Evolutionary conservation across 202 grass and related monocot genomes (phyloP), one percentile per base, ranked within the genome.

Genomic region (Miscanthus sacchariflorus): DNA sequence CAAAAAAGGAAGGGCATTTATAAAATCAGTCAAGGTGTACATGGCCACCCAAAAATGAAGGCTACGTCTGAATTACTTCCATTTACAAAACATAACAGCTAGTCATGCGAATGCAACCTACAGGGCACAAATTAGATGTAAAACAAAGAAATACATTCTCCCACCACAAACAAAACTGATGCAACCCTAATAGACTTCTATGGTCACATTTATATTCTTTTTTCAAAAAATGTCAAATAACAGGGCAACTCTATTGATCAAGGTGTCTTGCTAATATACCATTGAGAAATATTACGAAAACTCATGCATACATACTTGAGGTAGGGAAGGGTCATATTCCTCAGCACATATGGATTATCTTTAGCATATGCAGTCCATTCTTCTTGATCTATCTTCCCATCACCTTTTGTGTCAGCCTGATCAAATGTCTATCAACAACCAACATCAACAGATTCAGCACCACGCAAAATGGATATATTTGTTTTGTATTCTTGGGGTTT

Each of bases 311-410:
- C 91, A 70, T 86, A 90, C 91, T 92, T 92, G 46, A 92, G 84
- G 78, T 90, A 87, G 33, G 88, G 88, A 36, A 93, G 81, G 28
- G 80, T 87, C 91, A 93, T 93, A 83, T 93, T 93, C 78, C 80
- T 74, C 17, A 93, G 74, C 14, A 90, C 80, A 63, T 90, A 70
- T 72, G 84, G 91, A 30, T 85, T 87, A 40, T 81, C 70, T 84
- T 77, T 90, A 35, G 59, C 84, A 89, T 84, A 90, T 70, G 64
- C 69, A 42, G 39, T 87, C 91, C 87, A 92, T 75, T 92, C 87
- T 67, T 90, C 91, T 54, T 84, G 49, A 86, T 92, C 87, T 76
- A 92, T 90, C 43, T 56, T 90, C 13, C 88, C 91, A 56, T 93
- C 84, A 65, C 88, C 76, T 27, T 93, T 93, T 76, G 77, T 70